Conservation (phyloP, 768 basidiomycete genomes). For the Boletus subparvulus region DNA sequence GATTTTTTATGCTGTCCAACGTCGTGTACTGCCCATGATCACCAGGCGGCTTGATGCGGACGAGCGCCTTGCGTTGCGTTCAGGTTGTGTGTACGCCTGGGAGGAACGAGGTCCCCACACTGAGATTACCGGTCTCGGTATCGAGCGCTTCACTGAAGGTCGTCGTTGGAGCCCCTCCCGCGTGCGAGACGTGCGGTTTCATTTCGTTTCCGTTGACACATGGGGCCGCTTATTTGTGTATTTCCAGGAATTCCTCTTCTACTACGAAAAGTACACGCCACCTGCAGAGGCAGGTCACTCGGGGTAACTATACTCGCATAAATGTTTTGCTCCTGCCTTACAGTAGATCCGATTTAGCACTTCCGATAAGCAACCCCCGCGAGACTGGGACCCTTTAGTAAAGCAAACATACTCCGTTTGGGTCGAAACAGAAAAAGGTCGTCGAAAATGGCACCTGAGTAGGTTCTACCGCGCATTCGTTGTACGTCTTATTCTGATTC, state of each 20-base stretch:
- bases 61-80: slow-evolving; percentile 57
- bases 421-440: slow-evolving; percentile 62
- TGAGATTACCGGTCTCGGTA: slow-evolving; percentile 75
- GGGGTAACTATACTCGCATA: slow-evolving; percentile 34
- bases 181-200: slow-evolving; percentile 66
- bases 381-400: slow-evolving; percentile 67
- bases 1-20: slow-evolving; percentile 72
- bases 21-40: slow-evolving; percentile 66
- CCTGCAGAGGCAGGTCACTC: slow-evolving; percentile 44
- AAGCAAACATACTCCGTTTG: slow-evolving; percentile 86
- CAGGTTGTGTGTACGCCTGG: slow-evolving; percentile 55
- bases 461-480: slow-evolving; percentile 26
- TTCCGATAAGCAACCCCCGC: slow-evolving; percentile 51
- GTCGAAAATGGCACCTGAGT: slow-evolving; percentile 85
- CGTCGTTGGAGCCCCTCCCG: slow-evolving; percentile 81
- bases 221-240: slow-evolving; percentile 12
- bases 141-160: slow-evolving; percentile 85
- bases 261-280: slow-evolving; percentile 70
- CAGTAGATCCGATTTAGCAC: slow-evolving; percentile 23
- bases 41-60: slow-evolving; percentile 75
- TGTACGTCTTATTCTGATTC: slow-evolving; percentile 20
- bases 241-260: slow-evolving; percentile 77
- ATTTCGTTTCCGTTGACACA: slow-evolving; percentile 1
- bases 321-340: slow-evolving; percentile 8
- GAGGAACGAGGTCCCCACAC: slow-evolving; percentile 73